A percentile compares a stretch with the other conserved stretches of the same genome.
Conservation (phyloP, 2,329 filamentous ascomycete genomes). For the Trichophaea hybrida region DNA sequence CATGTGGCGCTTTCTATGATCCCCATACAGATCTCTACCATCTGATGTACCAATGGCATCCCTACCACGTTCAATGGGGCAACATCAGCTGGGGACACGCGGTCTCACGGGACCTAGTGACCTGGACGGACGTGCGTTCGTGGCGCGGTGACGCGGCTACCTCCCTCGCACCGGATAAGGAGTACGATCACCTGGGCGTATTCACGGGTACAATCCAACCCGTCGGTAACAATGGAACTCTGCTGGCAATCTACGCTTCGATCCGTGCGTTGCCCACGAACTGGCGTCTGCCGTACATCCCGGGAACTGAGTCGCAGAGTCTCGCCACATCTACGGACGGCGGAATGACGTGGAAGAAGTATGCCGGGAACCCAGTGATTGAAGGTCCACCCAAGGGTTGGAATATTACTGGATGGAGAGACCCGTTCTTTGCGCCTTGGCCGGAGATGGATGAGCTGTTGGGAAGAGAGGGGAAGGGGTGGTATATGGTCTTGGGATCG, state of each 20-base stretch:
- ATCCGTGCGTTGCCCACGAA: constrained; percentile 30
- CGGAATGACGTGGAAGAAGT: constrained; percentile 30
- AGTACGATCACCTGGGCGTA: constrained; percentile 40
- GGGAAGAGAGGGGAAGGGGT: constrained; percentile 29
- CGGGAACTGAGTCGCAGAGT: constrained; percentile 36
- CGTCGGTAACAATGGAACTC: constrained; percentile 32
- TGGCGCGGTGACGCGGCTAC: constrained; percentile 36
- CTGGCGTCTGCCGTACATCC: constrained; percentile 33
- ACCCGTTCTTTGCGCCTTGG: constrained; percentile 35
- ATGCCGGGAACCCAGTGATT: constrained; percentile 31
- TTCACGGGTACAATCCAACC: constrained; percentile 36
- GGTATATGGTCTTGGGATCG: constrained; percentile 33
- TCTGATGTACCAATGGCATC: constrained; percentile 41
- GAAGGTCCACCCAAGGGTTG: constrained; percentile 32
- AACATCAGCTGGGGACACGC: constrained; percentile 40
- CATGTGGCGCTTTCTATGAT: constrained; percentile 40
- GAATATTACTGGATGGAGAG: constrained; percentile 35
- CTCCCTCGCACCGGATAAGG: constrained; percentile 29
- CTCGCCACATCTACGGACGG: constrained; percentile 34
- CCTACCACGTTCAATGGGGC: constrained; percentile 35
- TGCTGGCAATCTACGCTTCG: constrained; percentile 31
- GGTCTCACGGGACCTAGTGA: constrained; percentile 37
- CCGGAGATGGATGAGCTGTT: constrained; percentile 30
- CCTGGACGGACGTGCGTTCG: constrained; percentile 34
- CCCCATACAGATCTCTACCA: constrained; percentile 38